Conservation (phyloP, 805 yeast species). For the Jamesozyma spencerorum region DNA sequence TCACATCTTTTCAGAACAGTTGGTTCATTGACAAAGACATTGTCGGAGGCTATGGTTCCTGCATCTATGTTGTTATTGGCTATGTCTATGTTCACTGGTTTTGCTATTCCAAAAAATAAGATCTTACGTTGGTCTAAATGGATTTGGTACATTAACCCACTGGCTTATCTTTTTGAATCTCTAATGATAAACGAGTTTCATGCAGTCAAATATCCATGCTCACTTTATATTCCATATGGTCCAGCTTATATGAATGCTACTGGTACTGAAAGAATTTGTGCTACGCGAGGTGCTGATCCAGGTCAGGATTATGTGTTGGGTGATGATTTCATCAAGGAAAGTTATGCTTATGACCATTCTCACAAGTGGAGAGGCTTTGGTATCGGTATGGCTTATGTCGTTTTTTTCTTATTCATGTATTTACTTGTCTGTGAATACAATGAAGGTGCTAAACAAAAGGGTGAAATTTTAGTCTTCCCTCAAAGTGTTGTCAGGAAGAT, state of each 20-base stretch:
- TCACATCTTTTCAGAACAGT: slow-evolving; percentile 40
- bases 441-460: slow-evolving; percentile 48
- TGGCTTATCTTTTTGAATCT: slow-evolving; percentile 37
- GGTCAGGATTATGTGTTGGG: slow-evolving; percentile 43
- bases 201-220: slow-evolving; percentile 30
- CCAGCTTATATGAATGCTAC: slow-evolving; percentile 30
- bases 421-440: slow-evolving; percentile 42
- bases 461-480: slow-evolving; percentile 52
- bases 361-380: slow-evolving; percentile 58
- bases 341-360: slow-evolving; percentile 34
- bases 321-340: slow-evolving; percentile 32
- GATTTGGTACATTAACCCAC: slow-evolving; percentile 37
- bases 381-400: slow-evolving; percentile 41
- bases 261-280: slow-evolving; percentile 34
- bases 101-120: slow-evolving; percentile 34
- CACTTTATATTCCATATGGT: slow-evolving; percentile 36
- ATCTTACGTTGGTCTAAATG: slow-evolving; percentile 42
- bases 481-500: slow-evolving; percentile 37
- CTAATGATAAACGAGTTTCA: slow-evolving; percentile 38
- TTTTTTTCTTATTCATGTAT: slow-evolving; percentile 44
- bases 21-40: slow-evolving; percentile 33
- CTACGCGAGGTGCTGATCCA: slow-evolving; percentile 41
- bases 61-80: slow-evolving; percentile 34
- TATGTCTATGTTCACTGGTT: slow-evolving; percentile 35
- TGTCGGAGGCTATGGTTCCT: slow-evolving; percentile 39